These are phyloP conservation scores for Fraxinus latifolia DNA, from an alignment of 305 asterid genomes.

Conservation along the genomic window DNA sequence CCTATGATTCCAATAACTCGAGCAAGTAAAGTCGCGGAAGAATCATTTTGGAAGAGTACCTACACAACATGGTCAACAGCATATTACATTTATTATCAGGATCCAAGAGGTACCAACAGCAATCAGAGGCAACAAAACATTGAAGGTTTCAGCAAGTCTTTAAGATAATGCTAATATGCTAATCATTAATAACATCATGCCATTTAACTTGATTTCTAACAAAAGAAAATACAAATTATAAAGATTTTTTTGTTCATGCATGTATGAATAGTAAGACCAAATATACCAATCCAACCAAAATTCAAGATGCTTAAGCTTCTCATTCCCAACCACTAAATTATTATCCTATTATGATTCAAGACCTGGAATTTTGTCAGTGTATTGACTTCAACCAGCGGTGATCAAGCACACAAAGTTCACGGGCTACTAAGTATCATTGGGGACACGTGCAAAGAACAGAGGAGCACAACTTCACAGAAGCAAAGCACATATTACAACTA, in stretches of 20 bases:
- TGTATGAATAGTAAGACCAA: background rate
- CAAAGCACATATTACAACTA: background rate
- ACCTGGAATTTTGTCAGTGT: background rate
- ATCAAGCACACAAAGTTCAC: background rate
- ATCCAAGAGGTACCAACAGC: slow-evolving; percentile 20
- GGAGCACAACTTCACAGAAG: background rate
- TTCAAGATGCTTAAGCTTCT: background rate
- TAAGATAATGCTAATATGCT: background rate
- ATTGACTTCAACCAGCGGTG: background rate
- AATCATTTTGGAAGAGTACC: slow-evolving; percentile 98
- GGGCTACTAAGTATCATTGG: background rate
- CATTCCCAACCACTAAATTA: background rate
- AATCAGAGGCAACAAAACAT: background rate
- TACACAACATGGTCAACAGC: slow-evolving; percentile 35
- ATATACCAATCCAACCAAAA: background rate
- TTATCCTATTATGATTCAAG: background rate
- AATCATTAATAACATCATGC: background rate
- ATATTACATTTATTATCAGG: slow-evolving; percentile 14
- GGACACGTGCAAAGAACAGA: background rate
- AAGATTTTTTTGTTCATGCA: background rate
- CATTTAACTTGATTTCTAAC: background rate
- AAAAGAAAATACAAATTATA: background rate
- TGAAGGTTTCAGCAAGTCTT: background rate
- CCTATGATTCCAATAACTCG: slow-evolving; percentile 90
- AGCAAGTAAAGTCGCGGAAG: slow-evolving; percentile 95